These are phyloP conservation scores for Pleomassaria siparia DNA, from an alignment of 2,329 filamentous ascomycete genomes.

Conservation along the genomic window DNA sequence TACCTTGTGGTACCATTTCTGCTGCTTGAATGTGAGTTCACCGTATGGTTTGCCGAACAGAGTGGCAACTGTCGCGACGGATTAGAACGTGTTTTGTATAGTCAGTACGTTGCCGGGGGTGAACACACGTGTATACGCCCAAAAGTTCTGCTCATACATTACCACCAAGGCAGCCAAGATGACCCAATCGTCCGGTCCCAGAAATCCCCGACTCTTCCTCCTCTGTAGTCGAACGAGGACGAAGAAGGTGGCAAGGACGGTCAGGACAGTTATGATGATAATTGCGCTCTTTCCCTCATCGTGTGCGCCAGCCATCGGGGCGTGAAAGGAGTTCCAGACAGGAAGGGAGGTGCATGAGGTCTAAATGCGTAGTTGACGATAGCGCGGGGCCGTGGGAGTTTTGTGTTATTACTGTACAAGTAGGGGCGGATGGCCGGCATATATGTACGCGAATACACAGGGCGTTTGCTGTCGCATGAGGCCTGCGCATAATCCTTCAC, in stretches of 20 bases:
- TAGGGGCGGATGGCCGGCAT: too few relatives aligned
- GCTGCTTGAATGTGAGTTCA: background rate
- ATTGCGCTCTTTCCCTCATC: background rate
- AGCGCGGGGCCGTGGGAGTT: too few relatives aligned
- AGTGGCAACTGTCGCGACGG: background rate
- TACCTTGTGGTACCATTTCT: background rate
- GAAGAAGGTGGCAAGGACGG: background rate
- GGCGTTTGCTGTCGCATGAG: background rate
- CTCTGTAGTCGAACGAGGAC: background rate
- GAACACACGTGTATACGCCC: background rate
- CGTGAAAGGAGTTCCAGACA: background rate
- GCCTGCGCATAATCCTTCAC: background rate
- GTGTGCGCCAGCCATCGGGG: background rate
- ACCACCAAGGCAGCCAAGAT: background rate
- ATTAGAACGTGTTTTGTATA: background rate
- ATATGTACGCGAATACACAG: too few relatives aligned
- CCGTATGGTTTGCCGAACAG: background rate
- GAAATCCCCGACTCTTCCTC: background rate
- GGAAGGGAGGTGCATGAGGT: background rate
- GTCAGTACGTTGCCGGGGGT: background rate
- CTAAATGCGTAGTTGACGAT: background rate
- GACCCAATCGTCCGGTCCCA: conserved; percentile 2
- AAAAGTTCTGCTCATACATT: background rate
- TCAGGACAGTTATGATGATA: conserved; percentile 2
- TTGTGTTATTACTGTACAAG: too few relatives aligned